Evolutionary conservation across 805 yeast species (phyloP).

Genomic region (Myxozyma sirexii): DNA sequence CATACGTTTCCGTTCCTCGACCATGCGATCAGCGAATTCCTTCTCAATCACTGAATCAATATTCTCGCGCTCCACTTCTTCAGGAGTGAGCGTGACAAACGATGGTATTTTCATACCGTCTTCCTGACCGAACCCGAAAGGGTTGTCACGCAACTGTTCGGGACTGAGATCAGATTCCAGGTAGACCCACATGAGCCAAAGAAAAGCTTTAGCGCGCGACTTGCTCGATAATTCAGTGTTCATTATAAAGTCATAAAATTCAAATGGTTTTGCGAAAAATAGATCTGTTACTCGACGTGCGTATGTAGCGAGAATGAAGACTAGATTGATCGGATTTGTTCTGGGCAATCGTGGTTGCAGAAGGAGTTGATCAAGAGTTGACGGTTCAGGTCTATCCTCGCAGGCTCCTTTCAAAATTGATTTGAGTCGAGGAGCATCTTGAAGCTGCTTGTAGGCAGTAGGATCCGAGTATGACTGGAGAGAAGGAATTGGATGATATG

Average conservation of each 20-base stretch:
- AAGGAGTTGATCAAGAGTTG: slow-evolving; percentile 52
- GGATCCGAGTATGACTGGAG: slow-evolving; percentile 68
- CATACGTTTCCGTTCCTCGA: slow-evolving; percentile 29
- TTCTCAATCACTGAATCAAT: slow-evolving; percentile 49
- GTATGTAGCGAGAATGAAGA: slow-evolving; percentile 72
- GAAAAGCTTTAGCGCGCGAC: slow-evolving; percentile 68
- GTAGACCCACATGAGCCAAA: slow-evolving; percentile 83
- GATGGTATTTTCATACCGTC: slow-evolving; percentile 49
- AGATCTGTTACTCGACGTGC: slow-evolving; percentile 54
- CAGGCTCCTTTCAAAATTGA: slow-evolving; percentile 86
- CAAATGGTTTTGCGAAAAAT: slow-evolving; percentile 44
- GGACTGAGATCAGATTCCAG: slow-evolving; percentile 68
- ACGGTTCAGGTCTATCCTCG: slow-evolving; percentile 61
- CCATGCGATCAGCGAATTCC: slow-evolving; percentile 49
- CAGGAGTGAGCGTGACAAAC: slow-evolving; percentile 38
- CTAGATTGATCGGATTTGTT: slow-evolving; percentile 72
- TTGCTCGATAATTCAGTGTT: slow-evolving; percentile 60
- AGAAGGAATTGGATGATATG: slow-evolving; percentile 91
- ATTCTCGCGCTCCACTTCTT: slow-evolving; percentile 44
- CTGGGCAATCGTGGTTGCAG: slow-evolving; percentile 42
- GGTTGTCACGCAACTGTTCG: slow-evolving; percentile 56
- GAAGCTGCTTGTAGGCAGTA: slow-evolving; percentile 71
- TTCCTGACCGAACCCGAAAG: slow-evolving; percentile 51
- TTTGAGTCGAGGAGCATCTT: slow-evolving; percentile 92
- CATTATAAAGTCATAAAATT: slow-evolving; percentile 75